phyloP scores from a whole-genome alignment of 768 basidiomycete species.

The Leccinum variicolor region DNA sequence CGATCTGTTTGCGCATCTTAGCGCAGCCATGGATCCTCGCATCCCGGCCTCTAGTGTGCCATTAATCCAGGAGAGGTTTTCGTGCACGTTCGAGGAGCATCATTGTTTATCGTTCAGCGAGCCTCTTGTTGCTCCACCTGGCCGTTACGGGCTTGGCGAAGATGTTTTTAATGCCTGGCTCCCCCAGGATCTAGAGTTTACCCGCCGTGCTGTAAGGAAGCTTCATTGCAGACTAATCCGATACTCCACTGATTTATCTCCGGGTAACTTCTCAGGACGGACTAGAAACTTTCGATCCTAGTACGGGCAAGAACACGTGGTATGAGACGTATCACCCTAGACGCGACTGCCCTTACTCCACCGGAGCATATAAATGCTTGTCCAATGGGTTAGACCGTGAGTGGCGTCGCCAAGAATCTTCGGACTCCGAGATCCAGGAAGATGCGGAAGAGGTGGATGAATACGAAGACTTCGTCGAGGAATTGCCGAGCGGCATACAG shows the following conservation, averaged over 20 bases:
- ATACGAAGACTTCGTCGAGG: conserved; percentile 37
- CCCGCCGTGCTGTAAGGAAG: conserved; percentile 32
- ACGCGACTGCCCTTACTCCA: conserved; percentile 35
- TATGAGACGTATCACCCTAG: conserved; percentile 46
- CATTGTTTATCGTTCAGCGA: conserved; percentile 41
- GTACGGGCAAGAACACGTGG: conserved; percentile 35
- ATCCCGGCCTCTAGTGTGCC: conserved; percentile 18
- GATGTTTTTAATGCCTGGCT: conserved; percentile 50
- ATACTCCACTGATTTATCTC: conserved; percentile 10
- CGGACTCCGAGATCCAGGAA: conserved; percentile 13
- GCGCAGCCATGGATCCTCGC: conserved; percentile 21
- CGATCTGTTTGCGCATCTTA: conserved; percentile 23
- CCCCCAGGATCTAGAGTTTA: conserved; percentile 36
- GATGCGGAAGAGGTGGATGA: conserved; percentile 34
- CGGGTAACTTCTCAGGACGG: conserved; percentile 33
- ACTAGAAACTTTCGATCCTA: conserved; percentile 40
- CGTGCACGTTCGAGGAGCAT: conserved; percentile 43
- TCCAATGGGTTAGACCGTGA: conserved; percentile 11
- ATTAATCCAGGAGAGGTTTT: conserved; percentile 37
- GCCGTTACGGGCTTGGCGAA: conserved; percentile 36
- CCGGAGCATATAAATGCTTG: conserved; percentile 30
- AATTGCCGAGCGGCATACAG: conserved; percentile 39
- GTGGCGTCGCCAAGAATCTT: conserved; percentile 25
- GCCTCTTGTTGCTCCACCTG: conserved; percentile 34
- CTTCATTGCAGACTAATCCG: background rate